Base-by-base conservation (phyloP, 2,329 filamentous ascomycete species). In the Aureobasidium uvarum region DNA sequence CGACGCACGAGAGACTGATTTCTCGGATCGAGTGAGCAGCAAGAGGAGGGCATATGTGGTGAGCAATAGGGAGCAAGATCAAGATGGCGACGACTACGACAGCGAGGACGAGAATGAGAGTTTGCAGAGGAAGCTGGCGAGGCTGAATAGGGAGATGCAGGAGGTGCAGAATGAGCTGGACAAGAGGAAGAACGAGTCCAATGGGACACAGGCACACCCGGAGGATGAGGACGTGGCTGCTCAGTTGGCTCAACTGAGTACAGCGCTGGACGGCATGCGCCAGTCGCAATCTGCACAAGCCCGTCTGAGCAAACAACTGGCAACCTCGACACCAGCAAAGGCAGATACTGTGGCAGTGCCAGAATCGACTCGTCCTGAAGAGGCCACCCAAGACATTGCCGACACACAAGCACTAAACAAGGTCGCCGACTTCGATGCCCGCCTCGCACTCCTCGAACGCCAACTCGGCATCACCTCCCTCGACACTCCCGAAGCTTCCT, bases 41-140 rank as follows among this genome's bases (percentile, higher is more conserved):
- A 94, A 94, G 76, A 86, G 91, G 68, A 91, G 90, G 77, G 91
- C 91, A 28, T 97, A 97, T 80, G 88, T 87, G 70, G 87, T 88
- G 7, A 90, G 84, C 55, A 85, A 89, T 58, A 84, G 87, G 66
- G 58, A 63, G 5, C 74, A 73, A 73, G 67, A 68, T 64, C 68
- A 31, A 63, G 66, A 58, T 58, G 58, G 33, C 28, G 86, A 90
- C 71, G 80, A 89, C 20, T 91, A 88, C 2, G 90, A 94, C 69
- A 93, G 89, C 70, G 90, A 92, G 66, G 87, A 86, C n/a, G 90
- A 91, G 66, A 88, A 88, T 6, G 92, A 96, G 77, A 88, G 84
- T 55, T 78, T 96, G 51, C 87, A 91, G 69, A 83, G 86, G 69
- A 94, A 89, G 77, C 86, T 99, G 69, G 89, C 92, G 36, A 85